These are phyloP conservation scores for Tolypocladium amazonense DNA, from an alignment of 2,329 filamentous ascomycete species.

Conservation along the genomic window DNA sequence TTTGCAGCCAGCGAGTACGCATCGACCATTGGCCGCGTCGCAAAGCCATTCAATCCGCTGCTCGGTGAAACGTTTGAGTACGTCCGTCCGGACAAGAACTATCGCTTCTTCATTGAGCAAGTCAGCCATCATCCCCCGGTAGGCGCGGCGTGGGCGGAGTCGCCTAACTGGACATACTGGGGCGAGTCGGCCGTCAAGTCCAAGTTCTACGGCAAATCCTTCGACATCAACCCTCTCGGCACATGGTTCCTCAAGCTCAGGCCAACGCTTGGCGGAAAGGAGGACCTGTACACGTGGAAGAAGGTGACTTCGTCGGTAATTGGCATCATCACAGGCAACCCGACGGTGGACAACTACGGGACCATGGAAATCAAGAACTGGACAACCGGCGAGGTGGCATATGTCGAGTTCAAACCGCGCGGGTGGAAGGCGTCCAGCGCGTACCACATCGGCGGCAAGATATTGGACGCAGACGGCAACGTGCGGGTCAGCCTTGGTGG, in stretches of 20 bases:
- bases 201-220: conserved; percentile 95
- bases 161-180: conserved; percentile 92
- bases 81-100: conserved; percentile 88
- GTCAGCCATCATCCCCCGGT: conserved; percentile 95
- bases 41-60: conserved; percentile 95
- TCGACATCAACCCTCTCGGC: conserved; percentile 90
- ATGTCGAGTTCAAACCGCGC: conserved; percentile 85
- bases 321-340: conserved; percentile 94
- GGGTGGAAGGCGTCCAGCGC: conserved; percentile 94
- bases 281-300: conserved; percentile 96
- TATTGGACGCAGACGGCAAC: conserved; percentile 67
- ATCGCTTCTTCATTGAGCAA: conserved; percentile 97
- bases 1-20: conserved; percentile 97
- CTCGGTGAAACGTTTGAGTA: conserved; percentile 97
- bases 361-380: conserved; percentile 96
- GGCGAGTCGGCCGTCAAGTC: conserved; percentile 92
- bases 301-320: conserved; percentile 97
- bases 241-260: conserved; percentile 92
- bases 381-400: conserved; percentile 85
- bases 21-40: conserved; percentile 90
- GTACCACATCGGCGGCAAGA: conserved; percentile 79
- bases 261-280: conserved; percentile 61
- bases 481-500: conserved; percentile 86
- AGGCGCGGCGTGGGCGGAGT: conserved; percentile 86
- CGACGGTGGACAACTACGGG: conserved; percentile 95